These are phyloP conservation scores for Sphagnurus paluster DNA, from an alignment of 1,284 basidiomycete genomes.

Conservation along the genomic window DNA sequence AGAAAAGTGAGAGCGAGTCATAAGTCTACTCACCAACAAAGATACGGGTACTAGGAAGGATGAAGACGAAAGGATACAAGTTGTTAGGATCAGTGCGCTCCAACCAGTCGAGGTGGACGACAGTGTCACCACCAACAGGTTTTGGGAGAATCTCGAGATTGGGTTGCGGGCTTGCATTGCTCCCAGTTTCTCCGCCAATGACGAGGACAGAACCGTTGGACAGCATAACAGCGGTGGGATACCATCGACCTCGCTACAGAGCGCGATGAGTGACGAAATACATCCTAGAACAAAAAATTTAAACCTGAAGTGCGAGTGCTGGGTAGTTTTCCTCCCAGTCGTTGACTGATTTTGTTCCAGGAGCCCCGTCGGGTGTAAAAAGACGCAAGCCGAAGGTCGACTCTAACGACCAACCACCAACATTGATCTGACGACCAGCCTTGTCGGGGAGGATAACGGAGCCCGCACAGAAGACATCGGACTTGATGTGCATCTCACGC, in stretches of 20 bases:
- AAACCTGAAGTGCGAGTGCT: conserved; percentile 51
- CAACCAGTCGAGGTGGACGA: conserved; percentile 43
- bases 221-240: conserved; percentile 65
- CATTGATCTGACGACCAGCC: conserved; percentile 63
- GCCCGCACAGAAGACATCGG: conserved; percentile 78
- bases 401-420: conserved; percentile 62
- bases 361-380: conserved; percentile 57
- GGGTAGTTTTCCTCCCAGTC: conserved; percentile 67
- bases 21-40: conserved; percentile 54
- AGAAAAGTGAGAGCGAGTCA: background rate
- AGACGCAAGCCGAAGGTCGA: conserved; percentile 71
- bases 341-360: conserved; percentile 62
- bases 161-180: conserved; percentile 62
- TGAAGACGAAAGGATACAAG: conserved; percentile 73
- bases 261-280: background rate
- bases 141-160: conserved; percentile 61
- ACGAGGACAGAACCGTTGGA: conserved; percentile 71
- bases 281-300: conserved; percentile 3
- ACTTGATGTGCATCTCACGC: conserved; percentile 72
- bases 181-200: conserved; percentile 75
- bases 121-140: conserved; percentile 42
- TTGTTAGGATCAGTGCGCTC: conserved; percentile 71
- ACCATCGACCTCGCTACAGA: conserved; percentile 64
- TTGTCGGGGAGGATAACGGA: conserved; percentile 72
- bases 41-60: conserved; percentile 63